Conservation (phyloP, 2,329 filamentous ascomycete species). For the Helotiales sp. region DNA sequence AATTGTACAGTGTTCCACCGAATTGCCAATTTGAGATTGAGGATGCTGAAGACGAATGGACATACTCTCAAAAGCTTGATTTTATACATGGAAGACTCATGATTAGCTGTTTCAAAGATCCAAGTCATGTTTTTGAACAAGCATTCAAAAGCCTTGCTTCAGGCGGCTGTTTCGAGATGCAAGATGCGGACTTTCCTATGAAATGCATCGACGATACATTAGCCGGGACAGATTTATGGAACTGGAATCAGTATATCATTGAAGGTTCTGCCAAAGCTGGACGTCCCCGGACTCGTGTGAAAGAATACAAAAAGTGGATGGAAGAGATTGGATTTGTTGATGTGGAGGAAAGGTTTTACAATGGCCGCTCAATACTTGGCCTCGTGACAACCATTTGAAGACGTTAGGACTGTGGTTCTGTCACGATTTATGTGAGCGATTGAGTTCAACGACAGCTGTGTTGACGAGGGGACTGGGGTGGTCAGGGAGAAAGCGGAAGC, state of each 20-base stretch:
- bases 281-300: conserved; percentile 1
- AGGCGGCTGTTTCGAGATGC: conserved; percentile 20
- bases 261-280: conserved; percentile 13
- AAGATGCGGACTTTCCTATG: conserved; percentile 18
- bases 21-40: conserved; percentile 69
- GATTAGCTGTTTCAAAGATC: conserved; percentile 19
- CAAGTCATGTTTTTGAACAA: background rate
- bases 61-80: conserved; percentile 35
- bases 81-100: conserved; percentile 30
- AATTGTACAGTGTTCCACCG: conserved; percentile 50
- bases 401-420: conserved; percentile 14
- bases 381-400: conserved; percentile 34
- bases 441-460: background rate
- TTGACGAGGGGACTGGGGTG: background rate
- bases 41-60: conserved; percentile 48
- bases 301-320: conserved; percentile 19
- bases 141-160: conserved; percentile 15
- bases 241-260: conserved; percentile 15
- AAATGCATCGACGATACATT: conserved; percentile 7
- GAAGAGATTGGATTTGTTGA: conserved; percentile 39
- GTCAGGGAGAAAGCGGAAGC: conserved; percentile 12
- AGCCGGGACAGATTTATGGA: conserved; percentile 6
- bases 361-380: conserved; percentile 41
- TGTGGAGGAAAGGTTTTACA: conserved; percentile 33
- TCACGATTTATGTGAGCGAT: background rate